Percentiles rank a stretch among this genome's conserved stretches.
These are phyloP conservation scores for Geotrichum europaeum DNA, from an alignment of 1,139 yeast genomes.

Conservation along the genomic window DNA sequence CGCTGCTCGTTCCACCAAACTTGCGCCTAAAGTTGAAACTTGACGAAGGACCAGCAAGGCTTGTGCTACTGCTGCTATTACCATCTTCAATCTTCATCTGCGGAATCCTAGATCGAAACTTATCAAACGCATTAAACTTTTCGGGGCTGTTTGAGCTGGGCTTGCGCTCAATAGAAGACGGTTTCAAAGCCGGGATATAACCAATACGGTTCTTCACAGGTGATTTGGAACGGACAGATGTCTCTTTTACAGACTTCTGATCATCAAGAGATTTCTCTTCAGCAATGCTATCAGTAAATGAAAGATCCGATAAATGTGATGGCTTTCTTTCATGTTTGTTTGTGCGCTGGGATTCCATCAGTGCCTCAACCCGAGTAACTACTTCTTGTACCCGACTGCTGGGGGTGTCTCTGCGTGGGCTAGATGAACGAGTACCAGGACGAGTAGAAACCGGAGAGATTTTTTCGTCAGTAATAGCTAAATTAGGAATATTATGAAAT, in stretches of 20 bases:
- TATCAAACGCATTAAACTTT: conserved; percentile 4
- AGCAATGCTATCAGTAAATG: conserved; percentile 8
- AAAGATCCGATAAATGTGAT: conserved; percentile 9
- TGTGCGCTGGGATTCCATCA: neutral
- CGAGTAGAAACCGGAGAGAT: conserved; percentile 7
- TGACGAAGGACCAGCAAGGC: neutral
- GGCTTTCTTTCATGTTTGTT: conserved; percentile 5
- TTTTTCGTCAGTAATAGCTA: neutral
- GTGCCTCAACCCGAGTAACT: conserved; percentile 16
- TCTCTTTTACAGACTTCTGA: conserved; percentile 2
- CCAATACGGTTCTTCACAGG: conserved; percentile 11
- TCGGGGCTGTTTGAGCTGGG: conserved; percentile 12
- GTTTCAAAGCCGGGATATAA: conserved; percentile 13
- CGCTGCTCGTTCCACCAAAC: conserved; percentile 1
- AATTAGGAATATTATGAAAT: conserved; percentile 4
- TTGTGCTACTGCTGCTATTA: neutral
- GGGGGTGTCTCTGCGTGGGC: conserved; percentile 15
- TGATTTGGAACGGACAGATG: conserved; percentile 6
- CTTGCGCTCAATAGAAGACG: conserved; percentile 4
- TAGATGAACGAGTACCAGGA: conserved; percentile 11
- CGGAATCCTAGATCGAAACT: conserved; percentile 8
- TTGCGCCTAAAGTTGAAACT: conserved; percentile 4
- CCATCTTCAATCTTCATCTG: conserved; percentile 11
- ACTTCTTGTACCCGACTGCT: conserved; percentile 17
- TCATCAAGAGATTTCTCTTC: conserved; percentile 4